These are phyloP conservation scores for Bidens hawaiensis DNA, from an alignment of 140 eudicot species.

Conservation along the genomic window DNA sequence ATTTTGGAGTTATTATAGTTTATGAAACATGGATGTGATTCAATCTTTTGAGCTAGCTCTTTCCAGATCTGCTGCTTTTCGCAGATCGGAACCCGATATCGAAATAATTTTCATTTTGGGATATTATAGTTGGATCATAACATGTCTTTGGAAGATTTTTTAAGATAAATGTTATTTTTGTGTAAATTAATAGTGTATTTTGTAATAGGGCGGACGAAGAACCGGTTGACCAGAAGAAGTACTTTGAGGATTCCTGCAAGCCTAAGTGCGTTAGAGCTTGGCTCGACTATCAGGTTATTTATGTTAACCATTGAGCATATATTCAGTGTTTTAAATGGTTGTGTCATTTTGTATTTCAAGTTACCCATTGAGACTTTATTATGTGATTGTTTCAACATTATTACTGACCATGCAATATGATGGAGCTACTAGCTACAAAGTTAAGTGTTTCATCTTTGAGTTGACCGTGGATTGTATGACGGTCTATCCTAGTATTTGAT, in stretches of 20 bases:
- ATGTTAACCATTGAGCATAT: background rate
- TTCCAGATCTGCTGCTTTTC: slow-evolving; percentile 5
- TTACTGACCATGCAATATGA: background rate
- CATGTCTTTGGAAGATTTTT: background rate
- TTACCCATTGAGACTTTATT: background rate
- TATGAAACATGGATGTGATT: background rate
- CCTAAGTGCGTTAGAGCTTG: slow-evolving; percentile 48
- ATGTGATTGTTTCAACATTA: background rate
- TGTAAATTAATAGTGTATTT: background rate
- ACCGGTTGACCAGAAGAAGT: slow-evolving; percentile 61
- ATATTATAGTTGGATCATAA: background rate
- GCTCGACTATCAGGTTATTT: slow-evolving; percentile 33
- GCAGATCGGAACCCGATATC: background rate
- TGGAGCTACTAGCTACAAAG: background rate
- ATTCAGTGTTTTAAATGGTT: background rate
- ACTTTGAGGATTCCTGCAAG: slow-evolving; percentile 54
- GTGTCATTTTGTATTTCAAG: background rate
- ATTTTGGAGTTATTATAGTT: slow-evolving; percentile 1
- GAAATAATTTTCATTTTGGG: background rate
- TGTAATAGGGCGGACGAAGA: slow-evolving; percentile 53
- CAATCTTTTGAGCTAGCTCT: background rate
- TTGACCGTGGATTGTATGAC: background rate
- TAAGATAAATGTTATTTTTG: background rate
- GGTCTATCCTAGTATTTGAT: background rate
- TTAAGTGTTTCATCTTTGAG: background rate